Evolutionary conservation across 2,329 filamentous ascomycete genomes (phyloP), one percentile per base, ranked within the genome.

Genomic region (Sclerotinia glacialis): DNA sequence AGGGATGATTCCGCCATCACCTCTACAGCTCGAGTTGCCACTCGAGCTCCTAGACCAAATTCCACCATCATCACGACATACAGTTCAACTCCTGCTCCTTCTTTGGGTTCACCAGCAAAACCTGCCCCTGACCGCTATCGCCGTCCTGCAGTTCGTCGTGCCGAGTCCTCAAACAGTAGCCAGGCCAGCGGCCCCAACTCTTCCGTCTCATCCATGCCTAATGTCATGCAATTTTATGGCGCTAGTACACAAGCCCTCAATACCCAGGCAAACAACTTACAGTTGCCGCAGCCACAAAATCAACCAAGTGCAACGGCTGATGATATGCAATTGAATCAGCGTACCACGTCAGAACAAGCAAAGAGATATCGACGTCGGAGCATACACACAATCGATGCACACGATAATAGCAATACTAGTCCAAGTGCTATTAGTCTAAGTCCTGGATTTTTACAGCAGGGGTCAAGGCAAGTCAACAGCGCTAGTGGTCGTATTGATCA

Each of bases 121-220:
- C 82, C 88, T 28, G 87, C 90, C 1, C 91, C 92, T 1, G 93
- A 97, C 76, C 87, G 94, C 67, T 97, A 97, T 77, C 86, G 93
- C 73, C 89, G 93, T 61, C 78, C 83, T 68, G 83, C 83, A 65
- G 81, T 84, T 67, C 84, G 85, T 71, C 81, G 85, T 68, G 67
- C 71, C 16, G 80, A 75, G 73, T 78, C 72, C 73, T 74, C 69
- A 3, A 64, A 23, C 23, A 56, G 34, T 76, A 75, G 61, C 65
- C 67, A 68, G 60, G 54, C 61, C 55, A n/a, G 68, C 55, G 72
- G 42, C 55, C 70, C 69, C 47, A 75, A 73, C 53, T 76, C 79
- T 80, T 28, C 74, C 31, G 79, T 83, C n/a, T 83, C 83, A 28
- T 82, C 82, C 65, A 83, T 85, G 80, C 82, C 82, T 65, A 82